A percentile compares a stretch with the other conserved stretches of the same genome.
Evolutionary conservation across 306 rosid genomes (phyloP).

Genomic region (Ammopiptanthus mongolicus): DNA sequence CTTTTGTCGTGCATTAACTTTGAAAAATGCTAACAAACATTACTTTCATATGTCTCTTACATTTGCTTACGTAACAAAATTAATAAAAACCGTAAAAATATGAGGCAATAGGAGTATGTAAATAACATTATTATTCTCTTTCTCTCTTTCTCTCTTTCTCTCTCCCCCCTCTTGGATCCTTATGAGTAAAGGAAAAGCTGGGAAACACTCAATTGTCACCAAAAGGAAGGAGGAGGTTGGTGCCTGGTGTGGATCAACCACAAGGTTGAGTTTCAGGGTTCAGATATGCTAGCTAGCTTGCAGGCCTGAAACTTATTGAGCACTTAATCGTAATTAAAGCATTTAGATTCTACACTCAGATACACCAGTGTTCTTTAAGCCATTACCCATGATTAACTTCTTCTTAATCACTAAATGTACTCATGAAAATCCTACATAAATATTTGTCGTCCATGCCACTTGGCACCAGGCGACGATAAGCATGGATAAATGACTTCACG

Average conservation of each 20-base stretch:
- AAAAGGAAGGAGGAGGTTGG: conserved; percentile 47
- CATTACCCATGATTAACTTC: conserved; percentile 21
- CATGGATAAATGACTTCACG: conserved; percentile 28
- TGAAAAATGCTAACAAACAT: background rate
- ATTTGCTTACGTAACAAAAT: background rate
- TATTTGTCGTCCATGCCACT: conserved; percentile 25
- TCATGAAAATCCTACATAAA: conserved; percentile 10
- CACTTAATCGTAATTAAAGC: conserved; percentile 45
- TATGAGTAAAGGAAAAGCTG: conserved; percentile 74
- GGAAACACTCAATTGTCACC: conserved; percentile 76
- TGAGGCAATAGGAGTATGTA: too few species aligned
- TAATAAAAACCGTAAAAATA: too few species aligned
- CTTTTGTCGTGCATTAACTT: conserved; percentile 42
- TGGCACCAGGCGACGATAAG: conserved; percentile 4
- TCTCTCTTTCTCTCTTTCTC: background rate
- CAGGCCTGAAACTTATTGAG: conserved; percentile 35
- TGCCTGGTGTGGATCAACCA: conserved; percentile 48
- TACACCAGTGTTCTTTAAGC: conserved; percentile 41
- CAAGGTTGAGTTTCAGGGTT: conserved; percentile 28
- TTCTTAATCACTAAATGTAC: conserved; percentile 18
- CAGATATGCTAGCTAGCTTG: conserved; percentile 33
- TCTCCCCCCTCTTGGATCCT: conserved; percentile 57
- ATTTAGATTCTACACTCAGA: conserved; percentile 29
- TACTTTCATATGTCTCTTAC: background rate
- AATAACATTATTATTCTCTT: too few species aligned